Base-by-base conservation (phyloP, 2,329 filamentous ascomycete genomes). In the Aureobasidium sp. region DNA sequence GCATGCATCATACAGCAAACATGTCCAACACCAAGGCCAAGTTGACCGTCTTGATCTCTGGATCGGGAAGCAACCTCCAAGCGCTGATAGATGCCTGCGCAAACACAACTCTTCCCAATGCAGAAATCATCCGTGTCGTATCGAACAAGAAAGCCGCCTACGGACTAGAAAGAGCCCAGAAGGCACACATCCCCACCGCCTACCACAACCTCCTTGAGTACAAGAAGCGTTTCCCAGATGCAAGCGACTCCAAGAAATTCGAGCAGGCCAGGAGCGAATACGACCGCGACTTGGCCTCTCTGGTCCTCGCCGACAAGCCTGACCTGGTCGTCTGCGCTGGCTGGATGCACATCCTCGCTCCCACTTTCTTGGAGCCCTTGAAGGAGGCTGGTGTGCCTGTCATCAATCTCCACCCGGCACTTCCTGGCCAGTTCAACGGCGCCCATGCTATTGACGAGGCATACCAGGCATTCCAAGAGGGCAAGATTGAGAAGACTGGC, bases 311-410 rank as follows among this genome's bases (percentile, higher is more conserved):
- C 5, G 82, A 87, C 65, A 75, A 75, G 62, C 90, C 91, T 0
- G 84, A 92, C 61, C 75, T 96, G 61, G 84, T 96, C 53, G 87
- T 94, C 9, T 88, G 91, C 67, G 87, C 89, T 3, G 91, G 91
- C 2, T 95, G 89, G 82, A 95, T 95, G 90, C 87, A 94, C 72
- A 87, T 95, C 62, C 82, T 95, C 53, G 86, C 85, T 0, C 78
- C 79, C 2, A 77, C 79, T 1, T 94, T 95, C 72, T 77, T 96
- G 52, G 79, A 82, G 9, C 89, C 90, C 1, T 71, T 96, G 8
- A 80, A 83, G 37, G 76, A 73, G 14, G 83, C 80, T 0, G 82
- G 81, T 0, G 79, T 93, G 39, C 82, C 80, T 27, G 85, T 93
- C 48, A 92, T 96, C 69, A 96, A 96, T 71, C 75, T 96, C 44